A percentile compares a stretch with the other conserved stretches of the same genome.
phyloP scores from a whole-genome alignment of 306 rosid species.

The Abrus pulchellus region DNA sequence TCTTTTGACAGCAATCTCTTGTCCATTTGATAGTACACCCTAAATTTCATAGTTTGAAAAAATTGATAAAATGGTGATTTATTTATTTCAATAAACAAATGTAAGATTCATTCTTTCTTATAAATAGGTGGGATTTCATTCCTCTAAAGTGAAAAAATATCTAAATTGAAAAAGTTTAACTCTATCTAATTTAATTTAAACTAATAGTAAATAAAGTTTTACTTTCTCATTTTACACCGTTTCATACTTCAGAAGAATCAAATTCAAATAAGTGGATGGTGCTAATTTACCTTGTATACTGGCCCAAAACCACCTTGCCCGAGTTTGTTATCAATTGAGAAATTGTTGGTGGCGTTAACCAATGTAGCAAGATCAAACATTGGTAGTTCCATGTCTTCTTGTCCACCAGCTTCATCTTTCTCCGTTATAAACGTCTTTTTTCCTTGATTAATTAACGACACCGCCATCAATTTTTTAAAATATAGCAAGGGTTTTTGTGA shows the following conservation, averaged over 20 bases:
- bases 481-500: no score
- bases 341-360: constrained; percentile 59
- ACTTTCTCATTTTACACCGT: no score
- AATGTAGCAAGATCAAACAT: constrained; percentile 49
- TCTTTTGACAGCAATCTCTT: constrained; percentile 38
- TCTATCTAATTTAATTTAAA: no score
- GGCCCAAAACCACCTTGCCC: constrained; percentile 74
- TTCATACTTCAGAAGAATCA: no score
- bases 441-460: background rate
- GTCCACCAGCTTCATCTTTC: background rate
- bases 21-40: constrained; percentile 11
- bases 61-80: background rate
- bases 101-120: background rate
- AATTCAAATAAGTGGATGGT: background rate
- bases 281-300: constrained; percentile 58
- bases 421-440: background rate
- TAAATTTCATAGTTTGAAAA: background rate
- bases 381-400: constrained; percentile 58
- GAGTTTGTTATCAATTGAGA: constrained; percentile 54
- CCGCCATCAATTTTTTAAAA: background rate
- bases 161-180: no score
- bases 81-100: background rate
- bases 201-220: no score
- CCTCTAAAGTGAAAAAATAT: no score
- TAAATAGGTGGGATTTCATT: background rate